These are phyloP conservation scores for Viridothelium virens DNA, from an alignment of 495 filamentous ascomycete genomes.

Conservation along the genomic window DNA sequence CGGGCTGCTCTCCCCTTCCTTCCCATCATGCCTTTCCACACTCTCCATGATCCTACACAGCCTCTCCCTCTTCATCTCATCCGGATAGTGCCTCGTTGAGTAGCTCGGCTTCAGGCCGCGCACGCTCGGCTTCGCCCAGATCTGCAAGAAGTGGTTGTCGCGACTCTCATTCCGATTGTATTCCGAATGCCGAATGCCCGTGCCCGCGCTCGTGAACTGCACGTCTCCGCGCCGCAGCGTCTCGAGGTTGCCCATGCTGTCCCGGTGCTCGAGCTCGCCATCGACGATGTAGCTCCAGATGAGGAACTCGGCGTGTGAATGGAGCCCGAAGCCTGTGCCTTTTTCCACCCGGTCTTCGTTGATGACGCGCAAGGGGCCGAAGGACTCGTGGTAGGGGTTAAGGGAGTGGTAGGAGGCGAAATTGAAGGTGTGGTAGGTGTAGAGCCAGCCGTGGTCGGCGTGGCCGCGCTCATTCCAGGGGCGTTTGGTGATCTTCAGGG, in stretches of 20 bases:
- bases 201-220: conserved; percentile 75
- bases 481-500: conserved; percentile 33
- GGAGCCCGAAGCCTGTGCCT: conserved; percentile 65
- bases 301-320: conserved; percentile 72
- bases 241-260: conserved; percentile 66
- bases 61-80: conserved; percentile 57
- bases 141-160: conserved; percentile 71
- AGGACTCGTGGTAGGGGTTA: conserved; percentile 53
- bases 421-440: conserved; percentile 74
- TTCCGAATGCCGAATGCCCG: conserved; percentile 68
- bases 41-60: conserved; percentile 66
- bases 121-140: conserved; percentile 69
- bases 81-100: conserved; percentile 58
- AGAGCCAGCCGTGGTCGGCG: conserved; percentile 74
- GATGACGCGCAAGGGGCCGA: conserved; percentile 66
- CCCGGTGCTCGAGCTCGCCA: conserved; percentile 74
- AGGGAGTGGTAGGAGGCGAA: conserved; percentile 59
- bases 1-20: conserved; percentile 53
- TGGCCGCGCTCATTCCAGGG: conserved; percentile 55
- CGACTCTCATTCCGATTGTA: conserved; percentile 58
- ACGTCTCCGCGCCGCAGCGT: conserved; percentile 70
- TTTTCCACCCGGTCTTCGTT: conserved; percentile 73
- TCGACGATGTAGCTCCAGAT: conserved; percentile 76
- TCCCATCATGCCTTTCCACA: conserved; percentile 49
- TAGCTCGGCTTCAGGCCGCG: conserved; percentile 61